phyloP scores from a whole-genome alignment of 306 rosid genomes.

The Nissolia schottii region DNA sequence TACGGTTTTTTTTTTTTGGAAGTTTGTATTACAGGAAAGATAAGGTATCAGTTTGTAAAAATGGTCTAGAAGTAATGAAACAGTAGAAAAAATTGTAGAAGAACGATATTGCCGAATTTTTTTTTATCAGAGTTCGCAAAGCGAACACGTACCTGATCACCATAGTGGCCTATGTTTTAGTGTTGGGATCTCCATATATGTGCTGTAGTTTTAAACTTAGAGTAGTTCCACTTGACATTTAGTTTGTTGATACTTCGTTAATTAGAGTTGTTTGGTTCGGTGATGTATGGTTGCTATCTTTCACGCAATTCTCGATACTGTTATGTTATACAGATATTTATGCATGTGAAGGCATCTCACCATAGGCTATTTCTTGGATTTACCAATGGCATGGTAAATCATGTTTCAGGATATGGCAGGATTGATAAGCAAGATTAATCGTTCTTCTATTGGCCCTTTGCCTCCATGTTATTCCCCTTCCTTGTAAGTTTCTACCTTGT shows the following conservation, averaged over 20 bases:
- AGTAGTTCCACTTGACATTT: neutral
- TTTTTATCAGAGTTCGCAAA: neutral
- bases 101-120: neutral
- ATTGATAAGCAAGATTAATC: slow-evolving; percentile 93
- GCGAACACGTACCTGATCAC: neutral
- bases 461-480: slow-evolving; percentile 95
- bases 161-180: neutral
- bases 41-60: neutral
- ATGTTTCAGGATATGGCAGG: slow-evolving; percentile 98
- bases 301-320: slow-evolving; percentile 10
- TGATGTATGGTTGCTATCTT: slow-evolving; percentile 9
- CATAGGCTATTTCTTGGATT: slow-evolving; percentile 8
- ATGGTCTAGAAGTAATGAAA: neutral
- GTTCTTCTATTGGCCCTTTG: slow-evolving; percentile 93
- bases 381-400: slow-evolving; percentile 20
- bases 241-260: neutral
- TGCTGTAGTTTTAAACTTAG: slow-evolving; percentile 7
- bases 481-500: slow-evolving; percentile 55
- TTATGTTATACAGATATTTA: neutral
- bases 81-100: neutral
- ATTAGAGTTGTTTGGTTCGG: neutral
- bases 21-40: neutral
- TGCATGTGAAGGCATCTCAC: neutral
- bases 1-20: too few relatives aligned
- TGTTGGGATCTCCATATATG: neutral